Base-by-base conservation (phyloP, 1,139 yeast species). In the Debaryomycetaceae sp. region DNA sequence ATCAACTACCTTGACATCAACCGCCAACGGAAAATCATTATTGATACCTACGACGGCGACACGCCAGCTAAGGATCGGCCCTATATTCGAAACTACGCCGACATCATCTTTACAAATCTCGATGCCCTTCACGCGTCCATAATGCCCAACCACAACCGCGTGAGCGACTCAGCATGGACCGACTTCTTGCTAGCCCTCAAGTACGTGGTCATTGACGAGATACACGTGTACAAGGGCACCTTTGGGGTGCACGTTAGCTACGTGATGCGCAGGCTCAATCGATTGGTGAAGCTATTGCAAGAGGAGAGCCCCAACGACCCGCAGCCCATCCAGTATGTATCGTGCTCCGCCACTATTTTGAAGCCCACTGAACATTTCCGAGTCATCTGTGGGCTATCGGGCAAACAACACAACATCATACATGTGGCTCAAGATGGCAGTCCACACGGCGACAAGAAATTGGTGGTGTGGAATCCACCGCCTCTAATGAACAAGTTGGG, bases 31-130 rank as follows among this genome's bases (percentile, higher is more conserved):
- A 55, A 57, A 10, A 57, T 73, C 4, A 49, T 63, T 1, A 83
- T 82, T 1, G 89, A 83, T 30, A 84, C 97, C 0, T 91, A 78
- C 48, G 99, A 91, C 53, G 98, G 98, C 3, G 99, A 91, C 51
- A 89, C 97, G 0, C 82, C 80, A 1, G 49, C 62, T 22, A 61
- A 61, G 4, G 64, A 64, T 11, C 62, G 96, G 23, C 52, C 56
- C 1, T 48, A 49, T 15, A 72, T 86, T 15, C 65, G 86, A 32
- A 62, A 66, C 17, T 64, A 64, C 32, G 86, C 95, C 0, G 78
- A 82, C 35, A 82, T 91, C 4, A 78, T 91, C 7, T 86, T 91
- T 51, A 85, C 97, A 0, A 91, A 91, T 48, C 99, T 98, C 0
- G 99, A 91, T 49, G 85, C 91, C 64, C 65, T 93, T 3, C 98